Evolutionary conservation across 495 filamentous ascomycete species (phyloP), one percentile per base, ranked within the genome.

Genomic region (Parathielavia appendiculata): DNA sequence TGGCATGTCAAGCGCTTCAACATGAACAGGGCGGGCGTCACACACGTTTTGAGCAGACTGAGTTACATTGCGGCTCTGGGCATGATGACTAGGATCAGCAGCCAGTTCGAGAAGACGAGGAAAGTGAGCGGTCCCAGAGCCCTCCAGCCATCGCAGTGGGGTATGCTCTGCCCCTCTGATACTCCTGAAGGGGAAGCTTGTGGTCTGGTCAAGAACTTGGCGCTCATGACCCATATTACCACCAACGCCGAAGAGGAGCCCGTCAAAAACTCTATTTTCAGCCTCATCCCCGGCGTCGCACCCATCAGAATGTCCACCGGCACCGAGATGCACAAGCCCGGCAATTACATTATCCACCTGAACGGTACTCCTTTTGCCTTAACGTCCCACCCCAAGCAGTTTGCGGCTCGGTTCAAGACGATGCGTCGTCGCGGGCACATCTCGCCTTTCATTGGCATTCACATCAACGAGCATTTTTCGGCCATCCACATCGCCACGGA

Each of bases 21-120:
- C 71, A 99, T 97, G 93, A 92, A 96, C 67, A 82, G 93, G 71
- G 93, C 93, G 20, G 93, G 93, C 65, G 91, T 99, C 11, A 96
- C 93, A 4, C 93, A 99, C 71, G 91, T 99, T 54, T 78, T 99
- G 17, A 97, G 92, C 75, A 84, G 93, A 44, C 76, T 97, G 46
- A 97, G 91, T 70, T 99, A 96, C 67, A 96, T 97, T 74, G 89
- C 88, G 63, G 95, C 95, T 12, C 81, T 99, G n/a, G 95, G 95
- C 56, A 97, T 97, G 95, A 97, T 99, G 95, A 97, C 95, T 12
- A 85, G 93, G 64, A 97, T 97, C 63, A 92, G 85, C 75, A 95
- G 89, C 81, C 93, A 97, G 75, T 97, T 99, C 68, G 93, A 97
- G 69, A 97, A 97, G 79, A 96, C 92, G 2, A 76, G 93, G 62